phyloP scores from a whole-genome alignment of 1,284 basidiomycete genomes.

The Amylostereum chailletii region DNA sequence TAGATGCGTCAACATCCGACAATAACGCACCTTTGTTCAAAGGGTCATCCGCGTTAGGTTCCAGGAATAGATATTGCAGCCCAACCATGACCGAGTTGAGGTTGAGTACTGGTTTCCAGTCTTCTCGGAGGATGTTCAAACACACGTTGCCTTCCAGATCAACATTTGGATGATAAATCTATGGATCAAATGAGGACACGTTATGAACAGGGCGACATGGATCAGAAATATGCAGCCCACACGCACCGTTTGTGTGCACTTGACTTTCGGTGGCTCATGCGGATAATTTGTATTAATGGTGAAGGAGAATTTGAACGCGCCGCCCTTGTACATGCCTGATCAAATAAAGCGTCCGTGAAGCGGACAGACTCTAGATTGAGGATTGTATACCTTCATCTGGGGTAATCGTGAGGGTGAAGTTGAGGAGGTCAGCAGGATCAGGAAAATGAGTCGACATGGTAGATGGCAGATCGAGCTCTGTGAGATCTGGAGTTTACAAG shows the following conservation, averaged over 20 bases:
- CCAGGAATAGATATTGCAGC: slow-evolving; percentile 95
- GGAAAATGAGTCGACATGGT: slow-evolving; percentile 96
- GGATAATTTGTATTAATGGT: slow-evolving; percentile 97
- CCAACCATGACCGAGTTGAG: slow-evolving; percentile 97
- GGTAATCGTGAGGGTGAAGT: slow-evolving; percentile 91
- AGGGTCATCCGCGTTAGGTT: slow-evolving; percentile 98
- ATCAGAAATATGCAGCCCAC: slow-evolving; percentile 1
- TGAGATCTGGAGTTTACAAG: slow-evolving; percentile 64
- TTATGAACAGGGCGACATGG: background rate
- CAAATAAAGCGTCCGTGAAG: slow-evolving; percentile 1
- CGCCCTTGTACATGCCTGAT: slow-evolving; percentile 96
- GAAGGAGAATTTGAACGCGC: slow-evolving; percentile 90
- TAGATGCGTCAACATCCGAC: slow-evolving; percentile 1
- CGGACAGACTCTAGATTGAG: slow-evolving; percentile 1
- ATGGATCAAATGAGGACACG: background rate
- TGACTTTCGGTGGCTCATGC: slow-evolving; percentile 98
- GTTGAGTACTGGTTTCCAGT: slow-evolving; percentile 99
- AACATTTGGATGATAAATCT: slow-evolving; percentile 99
- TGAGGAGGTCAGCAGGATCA: slow-evolving; percentile 88
- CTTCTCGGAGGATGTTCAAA: slow-evolving; percentile 95
- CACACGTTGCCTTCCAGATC: slow-evolving; percentile 97
- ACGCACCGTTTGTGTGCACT: slow-evolving; percentile 88
- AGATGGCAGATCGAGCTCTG: slow-evolving; percentile 90
- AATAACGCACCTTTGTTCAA: slow-evolving; percentile 84
- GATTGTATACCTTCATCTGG: slow-evolving; percentile 83